phyloP scores from a whole-genome alignment of 208 protist species.

The Novymonas esmeraldas region DNA sequence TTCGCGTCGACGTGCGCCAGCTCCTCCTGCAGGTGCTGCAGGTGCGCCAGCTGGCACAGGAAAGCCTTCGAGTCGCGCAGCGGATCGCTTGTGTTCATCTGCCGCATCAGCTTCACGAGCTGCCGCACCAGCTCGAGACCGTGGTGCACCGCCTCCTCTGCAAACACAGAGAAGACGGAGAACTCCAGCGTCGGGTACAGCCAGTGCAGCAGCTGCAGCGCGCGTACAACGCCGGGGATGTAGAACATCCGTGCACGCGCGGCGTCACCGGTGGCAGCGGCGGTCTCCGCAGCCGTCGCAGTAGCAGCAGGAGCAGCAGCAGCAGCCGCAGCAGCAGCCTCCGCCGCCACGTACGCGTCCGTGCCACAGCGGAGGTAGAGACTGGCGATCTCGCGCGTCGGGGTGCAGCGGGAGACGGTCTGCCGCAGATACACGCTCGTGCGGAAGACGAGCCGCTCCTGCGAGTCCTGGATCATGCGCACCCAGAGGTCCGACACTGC shows the following conservation, averaged over 20 bases:
- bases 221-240: constrained; percentile 57
- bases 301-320: background rate
- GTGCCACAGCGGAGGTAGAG: constrained; percentile 46
- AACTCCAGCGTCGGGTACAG: constrained; percentile 87
- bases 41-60: constrained; percentile 75
- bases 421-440: constrained; percentile 78
- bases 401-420: constrained; percentile 42
- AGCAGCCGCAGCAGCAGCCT: background rate
- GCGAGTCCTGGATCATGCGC: constrained; percentile 87
- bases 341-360: constrained; percentile 11
- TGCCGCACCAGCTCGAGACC: constrained; percentile 62
- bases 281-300: background rate
- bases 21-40: constrained; percentile 76
- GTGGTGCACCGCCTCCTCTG: constrained; percentile 82
- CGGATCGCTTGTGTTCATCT: constrained; percentile 27
- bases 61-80: constrained; percentile 51
- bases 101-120: constrained; percentile 59
- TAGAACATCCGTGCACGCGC: constrained; percentile 32
- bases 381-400: constrained; percentile 42
- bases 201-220: constrained; percentile 62
- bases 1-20: constrained; percentile 79
- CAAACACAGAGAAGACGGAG: constrained; percentile 86
- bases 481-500: constrained; percentile 53
- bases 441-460: constrained; percentile 86
- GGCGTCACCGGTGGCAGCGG: background rate